Evolutionary conservation across 2,329 filamentous ascomycete genomes (phyloP), one percentile per base, ranked within the genome.

Genomic region (Taxawa tesnikishii): DNA sequence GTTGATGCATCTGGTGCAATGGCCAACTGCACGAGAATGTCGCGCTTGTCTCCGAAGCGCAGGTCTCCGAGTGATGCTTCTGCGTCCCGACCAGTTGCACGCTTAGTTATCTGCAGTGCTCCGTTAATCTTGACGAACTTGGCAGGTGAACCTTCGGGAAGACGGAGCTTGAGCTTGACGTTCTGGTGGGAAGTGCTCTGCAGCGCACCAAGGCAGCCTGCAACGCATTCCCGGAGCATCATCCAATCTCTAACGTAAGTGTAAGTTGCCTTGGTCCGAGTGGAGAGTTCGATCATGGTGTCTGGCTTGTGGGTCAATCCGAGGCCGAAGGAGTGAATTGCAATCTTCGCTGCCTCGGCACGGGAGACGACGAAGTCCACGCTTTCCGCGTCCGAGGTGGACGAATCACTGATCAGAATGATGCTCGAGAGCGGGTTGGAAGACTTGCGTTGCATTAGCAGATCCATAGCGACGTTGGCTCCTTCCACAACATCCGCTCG

Each of bases 161-260:
- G 64, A 46, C 83, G 83, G 35, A 98, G 73, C 64, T 92, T 94
- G 33, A 98, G 70, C 63, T 93, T 94, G 36, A 92, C 90, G 50
- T 96, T 96, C 54, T 96, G 90, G 54, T 98, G 90, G n/a, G 90
- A 96, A 16, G 84, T 79, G 2, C 83, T 85, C 56, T 98, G 90
- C 52, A 96, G 71, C 10, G 84, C 78, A 28, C 90, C 90, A 16
- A 98, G 65, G 49, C 88, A 96, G 26, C 90, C 90, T 15, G 87
- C 90, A 27, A 94, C 70, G 54, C 90, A 96, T 56, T 98, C 90
- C 16, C 90, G 79, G 21, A 98, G 70, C 88, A 96, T 98, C 88
- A 96, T 96, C 90, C 90, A 98, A 56, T 98, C 90, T 60, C 96
- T 98, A 45, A 98, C 87, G 49, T 96, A 98, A 2, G 85, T 92